Evolutionary conservation across 2,329 filamentous ascomycete species (phyloP).

Genomic region (Penicillium janthinellum): DNA sequence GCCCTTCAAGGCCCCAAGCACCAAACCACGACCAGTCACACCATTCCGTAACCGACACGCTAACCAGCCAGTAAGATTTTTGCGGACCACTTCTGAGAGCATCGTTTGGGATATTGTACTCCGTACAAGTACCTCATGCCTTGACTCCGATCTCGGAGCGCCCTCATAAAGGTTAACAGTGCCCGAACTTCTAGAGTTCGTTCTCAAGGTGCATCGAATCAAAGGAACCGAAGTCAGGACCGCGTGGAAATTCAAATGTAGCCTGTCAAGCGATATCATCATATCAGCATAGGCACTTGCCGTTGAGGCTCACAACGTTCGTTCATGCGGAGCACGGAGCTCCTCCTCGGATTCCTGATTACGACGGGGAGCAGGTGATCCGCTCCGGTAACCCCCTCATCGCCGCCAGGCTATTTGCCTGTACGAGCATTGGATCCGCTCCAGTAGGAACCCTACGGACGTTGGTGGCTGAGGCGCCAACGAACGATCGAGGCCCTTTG

Average conservation of each 20-base stretch:
- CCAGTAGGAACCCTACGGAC: slow-evolving; percentile 13
- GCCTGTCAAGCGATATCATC: slow-evolving; percentile 8
- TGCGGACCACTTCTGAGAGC: slow-evolving; percentile 7
- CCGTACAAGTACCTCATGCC: neutral
- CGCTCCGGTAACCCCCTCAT: slow-evolving; percentile 7
- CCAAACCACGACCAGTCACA: neutral
- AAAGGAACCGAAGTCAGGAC: neutral
- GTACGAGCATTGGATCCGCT: slow-evolving; percentile 7
- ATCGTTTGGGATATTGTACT: neutral
- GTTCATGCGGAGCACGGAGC: slow-evolving; percentile 5
- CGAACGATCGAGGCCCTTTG: slow-evolving; percentile 19
- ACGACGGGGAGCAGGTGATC: slow-evolving; percentile 16
- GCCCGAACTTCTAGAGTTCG: slow-evolving; percentile 11
- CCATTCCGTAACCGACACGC: slow-evolving; percentile 6
- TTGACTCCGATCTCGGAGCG: slow-evolving; percentile 21
- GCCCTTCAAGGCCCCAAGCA: slow-evolving; percentile 1
- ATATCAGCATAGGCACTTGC: slow-evolving; percentile 4
- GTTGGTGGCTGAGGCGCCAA: slow-evolving; percentile 15
- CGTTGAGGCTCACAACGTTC: slow-evolving; percentile 1
- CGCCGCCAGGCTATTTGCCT: neutral
- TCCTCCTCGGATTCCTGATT: slow-evolving; percentile 2
- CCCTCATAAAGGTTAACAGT: neutral
- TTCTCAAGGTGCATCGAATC: neutral
- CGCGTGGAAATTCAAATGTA: neutral
- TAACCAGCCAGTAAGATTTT: slow-evolving; percentile 4